phyloP scores from a whole-genome alignment of 2,329 filamentous ascomycete species.

The Fusarium tuaranense region DNA sequence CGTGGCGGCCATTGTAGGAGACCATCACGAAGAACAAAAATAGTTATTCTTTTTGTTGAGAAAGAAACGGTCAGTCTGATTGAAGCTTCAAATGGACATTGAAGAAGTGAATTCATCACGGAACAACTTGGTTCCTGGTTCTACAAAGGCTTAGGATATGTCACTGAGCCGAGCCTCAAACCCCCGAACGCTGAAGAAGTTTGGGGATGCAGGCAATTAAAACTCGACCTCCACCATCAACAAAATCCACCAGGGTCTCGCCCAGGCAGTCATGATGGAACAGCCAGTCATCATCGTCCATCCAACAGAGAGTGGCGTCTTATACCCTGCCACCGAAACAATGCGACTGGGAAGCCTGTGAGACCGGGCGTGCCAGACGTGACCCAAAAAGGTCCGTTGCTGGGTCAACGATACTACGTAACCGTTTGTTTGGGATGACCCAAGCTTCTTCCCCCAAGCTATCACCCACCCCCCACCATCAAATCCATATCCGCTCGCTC shows the following conservation, averaged over 20 bases:
- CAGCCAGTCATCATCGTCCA: conserved; percentile 21
- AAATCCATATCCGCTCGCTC: conserved; percentile 31
- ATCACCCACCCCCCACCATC: conserved; percentile 30
- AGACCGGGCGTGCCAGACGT: conserved; percentile 21
- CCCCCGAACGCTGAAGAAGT: conserved; percentile 16
- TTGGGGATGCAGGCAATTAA: conserved; percentile 30
- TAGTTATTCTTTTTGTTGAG: background rate
- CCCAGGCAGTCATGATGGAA: background rate
- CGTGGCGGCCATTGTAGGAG: background rate
- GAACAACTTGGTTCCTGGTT: background rate
- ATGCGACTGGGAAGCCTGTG: conserved; percentile 18
- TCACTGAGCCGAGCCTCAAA: background rate
- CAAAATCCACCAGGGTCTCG: background rate
- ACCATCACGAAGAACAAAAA: background rate
- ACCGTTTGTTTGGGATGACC: conserved; percentile 34
- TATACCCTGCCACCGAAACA: conserved; percentile 27
- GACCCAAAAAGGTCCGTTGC: conserved; percentile 21
- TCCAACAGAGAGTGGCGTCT: conserved; percentile 1
- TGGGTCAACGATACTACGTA: conserved; percentile 35
- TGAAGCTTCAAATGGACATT: background rate
- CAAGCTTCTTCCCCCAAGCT: conserved; percentile 13
- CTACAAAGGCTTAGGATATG: background rate
- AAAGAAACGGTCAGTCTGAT: background rate
- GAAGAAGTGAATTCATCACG: background rate
- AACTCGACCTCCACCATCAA: conserved; percentile 18